These are phyloP conservation scores for Naegleria fowleri DNA, from an alignment of 208 protist genomes.

Conservation along the genomic window DNA sequence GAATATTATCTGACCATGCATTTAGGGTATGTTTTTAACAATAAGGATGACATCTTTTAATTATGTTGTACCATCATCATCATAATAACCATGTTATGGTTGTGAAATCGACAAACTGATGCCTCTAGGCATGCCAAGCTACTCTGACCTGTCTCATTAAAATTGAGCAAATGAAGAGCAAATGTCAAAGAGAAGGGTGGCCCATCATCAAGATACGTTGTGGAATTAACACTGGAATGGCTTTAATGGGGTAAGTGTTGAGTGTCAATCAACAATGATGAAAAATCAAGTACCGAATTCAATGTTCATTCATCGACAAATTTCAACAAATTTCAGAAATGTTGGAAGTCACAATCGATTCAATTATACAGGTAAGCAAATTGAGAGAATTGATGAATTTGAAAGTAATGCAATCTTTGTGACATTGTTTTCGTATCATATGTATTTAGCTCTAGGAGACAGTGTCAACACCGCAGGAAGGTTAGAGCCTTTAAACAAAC, in stretches of 20 bases:
- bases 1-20: neutral
- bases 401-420: too few species aligned
- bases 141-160: neutral
- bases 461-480: neutral
- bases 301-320: too few species aligned
- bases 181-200: neutral
- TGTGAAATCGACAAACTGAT: too few species aligned
- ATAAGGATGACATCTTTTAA: too few species aligned
- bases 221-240: conserved; percentile 20
- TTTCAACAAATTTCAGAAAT: neutral
- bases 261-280: too few species aligned
- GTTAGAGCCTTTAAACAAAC: conserved; percentile 16
- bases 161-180: neutral
- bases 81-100: too few species aligned
- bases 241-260: neutral
- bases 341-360: neutral
- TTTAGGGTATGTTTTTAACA: neutral
- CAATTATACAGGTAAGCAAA: neutral
- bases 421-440: too few species aligned
- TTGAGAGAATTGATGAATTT: too few species aligned
- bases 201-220: neutral
- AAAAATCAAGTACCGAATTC: too few species aligned
- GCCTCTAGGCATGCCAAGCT: too few species aligned
- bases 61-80: too few species aligned
- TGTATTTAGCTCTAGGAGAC: neutral